These are phyloP conservation scores for Mycocentrospora acerina DNA, from an alignment of 2,329 filamentous ascomycete species.

Conservation along the genomic window DNA sequence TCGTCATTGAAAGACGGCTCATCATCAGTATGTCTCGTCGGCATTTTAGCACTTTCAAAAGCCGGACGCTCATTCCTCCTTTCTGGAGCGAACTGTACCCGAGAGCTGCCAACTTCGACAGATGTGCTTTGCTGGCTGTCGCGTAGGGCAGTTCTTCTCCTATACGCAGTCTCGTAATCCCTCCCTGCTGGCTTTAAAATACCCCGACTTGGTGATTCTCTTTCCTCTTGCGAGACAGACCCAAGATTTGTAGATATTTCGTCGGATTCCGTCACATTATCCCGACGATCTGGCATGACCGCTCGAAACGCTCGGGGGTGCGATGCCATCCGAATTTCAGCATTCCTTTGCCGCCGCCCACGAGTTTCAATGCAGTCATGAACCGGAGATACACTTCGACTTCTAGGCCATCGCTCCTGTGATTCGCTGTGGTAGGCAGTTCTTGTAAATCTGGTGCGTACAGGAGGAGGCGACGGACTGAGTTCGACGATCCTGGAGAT, in stretches of 20 bases:
- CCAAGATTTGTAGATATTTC: slow-evolving; percentile 18
- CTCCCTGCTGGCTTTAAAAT: slow-evolving; percentile 26
- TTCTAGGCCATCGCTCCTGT: slow-evolving; percentile 13
- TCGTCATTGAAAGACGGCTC: slow-evolving; percentile 5
- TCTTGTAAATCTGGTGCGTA: slow-evolving; percentile 12
- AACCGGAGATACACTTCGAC: slow-evolving; percentile 14
- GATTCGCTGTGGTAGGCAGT: slow-evolving; percentile 18
- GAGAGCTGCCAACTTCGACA: slow-evolving; percentile 32
- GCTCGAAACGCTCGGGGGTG: slow-evolving; percentile 27
- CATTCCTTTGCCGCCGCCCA: slow-evolving; percentile 12
- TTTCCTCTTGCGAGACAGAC: slow-evolving; percentile 5
- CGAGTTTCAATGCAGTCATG: slow-evolving; percentile 3
- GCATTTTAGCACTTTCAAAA: slow-evolving; percentile 1
- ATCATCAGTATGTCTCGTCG: slow-evolving; percentile 8
- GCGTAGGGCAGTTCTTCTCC: slow-evolving; percentile 15
- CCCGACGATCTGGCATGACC: slow-evolving; percentile 21
- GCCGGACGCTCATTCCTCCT: slow-evolving; percentile 3
- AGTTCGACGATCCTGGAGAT: slow-evolving; percentile 25
- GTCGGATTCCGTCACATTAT: slow-evolving; percentile 16
- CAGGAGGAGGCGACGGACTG: slow-evolving; percentile 25
- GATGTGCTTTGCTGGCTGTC: slow-evolving; percentile 29
- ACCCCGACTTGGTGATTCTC: slow-evolving; percentile 18
- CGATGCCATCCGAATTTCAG: slow-evolving; percentile 24
- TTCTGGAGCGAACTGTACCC: slow-evolving; percentile 32
- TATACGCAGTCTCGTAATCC: slow-evolving; percentile 18